Base-by-base conservation (phyloP, 768 basidiomycete species). In the Calocybe cyanea region DNA sequence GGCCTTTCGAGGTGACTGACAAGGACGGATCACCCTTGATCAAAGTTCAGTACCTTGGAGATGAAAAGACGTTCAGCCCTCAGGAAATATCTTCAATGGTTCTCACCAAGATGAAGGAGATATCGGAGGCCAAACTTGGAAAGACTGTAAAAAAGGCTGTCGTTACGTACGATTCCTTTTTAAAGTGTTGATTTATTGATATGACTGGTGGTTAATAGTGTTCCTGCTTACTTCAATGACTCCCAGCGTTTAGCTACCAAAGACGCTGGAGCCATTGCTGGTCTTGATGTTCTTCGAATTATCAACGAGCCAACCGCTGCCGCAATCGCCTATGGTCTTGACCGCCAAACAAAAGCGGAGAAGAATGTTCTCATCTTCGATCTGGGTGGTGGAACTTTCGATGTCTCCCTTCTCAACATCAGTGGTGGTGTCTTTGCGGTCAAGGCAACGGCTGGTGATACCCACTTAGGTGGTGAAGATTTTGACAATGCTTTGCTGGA, bases 71-170 rank as follows among this genome's bases (percentile, higher is more conserved):
- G 48, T 98, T 97, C 77, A 92, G 85, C 58, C 96, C 92, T 45
- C 94, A 94, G 73, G 96, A 99, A 71, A 93, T 99, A 64, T 99
- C 96, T n/a, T 89, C 96, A 53, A 99, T 98, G 96, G 96, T 99
- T 58, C 85, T 99, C 60, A 80, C 77, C 54, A 99, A 99, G 77
- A 98, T 99, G 94, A 98, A 96, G 82, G 96, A 98, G 70, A 96
- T 94, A 60, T 92, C 95, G 36, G 96, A 99, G 75, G 92, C 95
- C 55, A 97, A 99, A 73, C 88, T 99, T 57, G 93, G 96, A 60
- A 95, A 94, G 79, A 85, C 86, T 38, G 92, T 97, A 68, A 93
- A 92, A 75, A 98, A 97, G 76, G 96, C 96, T 45, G 96, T 99
- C 53, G 85, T 99, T 71, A 96, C 93, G 92, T 92, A 69, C 55